Evolutionary conservation across 106 monocot genomes (phyloP).

Genomic region (Chionographis japonica): DNA sequence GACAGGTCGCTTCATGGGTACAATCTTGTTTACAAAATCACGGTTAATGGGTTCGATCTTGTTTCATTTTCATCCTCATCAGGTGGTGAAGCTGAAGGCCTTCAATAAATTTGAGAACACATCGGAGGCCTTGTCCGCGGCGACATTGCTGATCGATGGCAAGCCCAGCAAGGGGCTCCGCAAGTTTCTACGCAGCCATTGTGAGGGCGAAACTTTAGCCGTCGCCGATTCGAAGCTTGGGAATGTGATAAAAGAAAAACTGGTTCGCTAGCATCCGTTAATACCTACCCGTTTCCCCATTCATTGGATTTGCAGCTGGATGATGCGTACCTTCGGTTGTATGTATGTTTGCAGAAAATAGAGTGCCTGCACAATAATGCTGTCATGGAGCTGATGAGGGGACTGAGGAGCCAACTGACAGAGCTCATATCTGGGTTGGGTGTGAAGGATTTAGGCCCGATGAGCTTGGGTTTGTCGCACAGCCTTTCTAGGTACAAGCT

Average conservation of each 20-base stretch:
- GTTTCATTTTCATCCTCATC: constrained; percentile 1
- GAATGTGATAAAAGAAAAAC: constrained; percentile 88
- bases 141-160: constrained; percentile 79
- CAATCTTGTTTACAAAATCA: not conserved
- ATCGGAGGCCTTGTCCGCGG: constrained; percentile 66
- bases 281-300: not conserved
- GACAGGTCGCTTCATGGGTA: constrained; percentile 40
- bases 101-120: constrained; percentile 97
- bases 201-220: constrained; percentile 76
- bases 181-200: constrained; percentile 77
- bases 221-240: constrained; percentile 98
- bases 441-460: constrained; percentile 82
- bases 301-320: not conserved
- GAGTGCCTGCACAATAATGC: constrained; percentile 85
- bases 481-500: constrained; percentile 94
- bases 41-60: not conserved
- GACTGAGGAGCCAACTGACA: constrained; percentile 76
- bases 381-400: constrained; percentile 98
- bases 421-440: constrained; percentile 88
- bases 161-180: constrained; percentile 88
- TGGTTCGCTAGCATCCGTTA: constrained; percentile 32
- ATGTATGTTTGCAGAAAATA: constrained; percentile 57
- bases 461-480: constrained; percentile 97
- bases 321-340: not conserved
- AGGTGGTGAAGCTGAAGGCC: constrained; percentile 87